Percentiles rank a stretch among this genome's conserved stretches.
Conservation (phyloP, 148 eudicot species). For the Camellia japonica region DNA sequence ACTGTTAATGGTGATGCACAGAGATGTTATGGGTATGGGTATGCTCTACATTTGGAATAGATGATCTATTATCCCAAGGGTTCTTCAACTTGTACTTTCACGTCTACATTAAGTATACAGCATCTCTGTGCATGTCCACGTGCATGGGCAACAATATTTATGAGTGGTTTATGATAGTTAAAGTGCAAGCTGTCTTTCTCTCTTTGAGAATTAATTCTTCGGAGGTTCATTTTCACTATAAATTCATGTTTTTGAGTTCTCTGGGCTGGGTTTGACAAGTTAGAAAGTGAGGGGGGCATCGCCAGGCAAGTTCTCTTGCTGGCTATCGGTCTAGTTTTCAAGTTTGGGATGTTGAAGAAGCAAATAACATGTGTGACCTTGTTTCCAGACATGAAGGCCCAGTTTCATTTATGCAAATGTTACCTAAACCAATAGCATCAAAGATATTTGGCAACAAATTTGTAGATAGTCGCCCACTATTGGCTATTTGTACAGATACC, state of each 20-base stretch:
- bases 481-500: slow-evolving; percentile 65
- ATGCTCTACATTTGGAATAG: too few relatives aligned
- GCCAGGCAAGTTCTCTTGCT: slow-evolving; percentile 63
- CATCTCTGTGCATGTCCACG: too few relatives aligned
- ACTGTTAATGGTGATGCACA: too few relatives aligned
- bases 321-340: slow-evolving; percentile 71
- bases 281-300: slow-evolving; percentile 50
- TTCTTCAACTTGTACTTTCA: too few relatives aligned
- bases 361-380: slow-evolving; percentile 59
- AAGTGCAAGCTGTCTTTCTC: too few relatives aligned
- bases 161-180: too few relatives aligned
- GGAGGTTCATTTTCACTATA: not conserved
- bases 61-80: too few relatives aligned
- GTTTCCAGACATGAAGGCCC: slow-evolving; percentile 71
- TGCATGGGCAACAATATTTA: too few relatives aligned
- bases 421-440: slow-evolving; percentile 57
- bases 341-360: slow-evolving; percentile 88
- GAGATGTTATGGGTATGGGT: too few relatives aligned
- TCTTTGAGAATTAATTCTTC: too few relatives aligned
- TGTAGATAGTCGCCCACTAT: slow-evolving; percentile 44
- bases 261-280: slow-evolving; percentile 88
- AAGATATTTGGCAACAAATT: slow-evolving; percentile 40
- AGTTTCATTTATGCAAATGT: slow-evolving; percentile 69
- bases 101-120: too few relatives aligned
- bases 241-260: slow-evolving; percentile 8